Base-by-base conservation (phyloP, 345 rosid species). In the Lepidium sativum region DNA sequence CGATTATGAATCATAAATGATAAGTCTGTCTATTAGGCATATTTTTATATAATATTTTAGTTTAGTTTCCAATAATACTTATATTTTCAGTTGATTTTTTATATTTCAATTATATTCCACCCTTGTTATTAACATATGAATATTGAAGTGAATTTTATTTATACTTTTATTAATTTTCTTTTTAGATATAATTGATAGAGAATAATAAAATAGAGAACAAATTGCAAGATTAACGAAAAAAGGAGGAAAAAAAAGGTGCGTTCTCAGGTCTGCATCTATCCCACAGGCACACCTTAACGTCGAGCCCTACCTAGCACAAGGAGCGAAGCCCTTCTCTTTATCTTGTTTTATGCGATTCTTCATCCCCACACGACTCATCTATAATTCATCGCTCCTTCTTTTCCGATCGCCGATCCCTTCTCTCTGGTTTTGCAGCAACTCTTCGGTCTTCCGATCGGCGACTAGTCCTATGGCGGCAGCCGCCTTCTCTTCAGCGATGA, bases 271-370 rank as follows among this genome's bases (percentile, higher is more conserved):
- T 44, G 31, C 71, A 53, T 65, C 60, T 63, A 49, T 56, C 67
- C n/a, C n/a, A n/a, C 9, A 15, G 3, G 17, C 31, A 21, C 43
- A 64, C 50, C 50, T 3, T 35, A 8, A 13, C 47, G 8, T 16
- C 20, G n/a, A 44, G 25, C 37, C 33, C 9, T n/a, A 13, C 33
- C 9, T n/a, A 13, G 20, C 14, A 37, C 13, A 65, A 44, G 25
- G 23, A 40, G 39, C 33, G 35, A 51, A 52, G 23, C 60, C 23
- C 49, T 43, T 7, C 6, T 25, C 60, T 41, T 53, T 33, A 12
- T 39, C 58, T 57, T 39, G 5, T 47, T 64, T 69, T 76, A 85
- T 83, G 91, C 83, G 73, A 63, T 50, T 68, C 5, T 75, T 80
- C 72, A 55, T 38, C 56, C 38, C 56, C 40, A 31, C 70, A 43